These are phyloP conservation scores for Tulasnella sp. DNA, from an alignment of 768 basidiomycete species.

Conservation along the genomic window DNA sequence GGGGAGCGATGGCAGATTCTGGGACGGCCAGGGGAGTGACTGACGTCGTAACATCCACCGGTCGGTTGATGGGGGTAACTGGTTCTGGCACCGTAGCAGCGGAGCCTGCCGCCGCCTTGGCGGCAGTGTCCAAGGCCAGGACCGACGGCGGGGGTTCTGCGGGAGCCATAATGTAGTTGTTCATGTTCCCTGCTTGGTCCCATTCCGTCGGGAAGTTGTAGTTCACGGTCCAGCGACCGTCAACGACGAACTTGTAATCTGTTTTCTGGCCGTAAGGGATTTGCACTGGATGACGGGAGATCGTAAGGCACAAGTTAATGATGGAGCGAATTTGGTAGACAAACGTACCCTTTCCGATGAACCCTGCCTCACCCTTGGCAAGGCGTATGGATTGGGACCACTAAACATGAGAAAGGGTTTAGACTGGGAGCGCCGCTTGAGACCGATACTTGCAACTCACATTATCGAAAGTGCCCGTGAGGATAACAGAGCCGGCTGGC, in stretches of 20 bases:
- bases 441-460: constrained; percentile 1
- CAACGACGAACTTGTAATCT: constrained; percentile 18
- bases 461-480: constrained; percentile 18
- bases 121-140: not conserved
- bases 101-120: not conserved
- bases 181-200: constrained; percentile 7
- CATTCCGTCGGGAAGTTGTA: constrained; percentile 11
- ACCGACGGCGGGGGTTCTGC: not conserved
- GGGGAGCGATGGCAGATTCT: not conserved
- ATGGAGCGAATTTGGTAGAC: not conserved
- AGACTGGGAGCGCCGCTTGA: not conserved
- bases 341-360: constrained; percentile 14
- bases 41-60: not conserved
- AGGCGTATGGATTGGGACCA: constrained; percentile 14
- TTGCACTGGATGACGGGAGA: constrained; percentile 2
- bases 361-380: constrained; percentile 5
- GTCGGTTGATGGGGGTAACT: constrained; percentile 1
- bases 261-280: constrained; percentile 13
- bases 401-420: not conserved
- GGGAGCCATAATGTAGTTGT: constrained; percentile 10
- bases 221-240: constrained; percentile 13
- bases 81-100: not conserved
- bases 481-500: constrained; percentile 6
- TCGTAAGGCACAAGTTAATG: not conserved
- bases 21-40: constrained; percentile 5